phyloP scores from a whole-genome alignment of 306 rosid genomes.

The Citrullus amarus region DNA sequence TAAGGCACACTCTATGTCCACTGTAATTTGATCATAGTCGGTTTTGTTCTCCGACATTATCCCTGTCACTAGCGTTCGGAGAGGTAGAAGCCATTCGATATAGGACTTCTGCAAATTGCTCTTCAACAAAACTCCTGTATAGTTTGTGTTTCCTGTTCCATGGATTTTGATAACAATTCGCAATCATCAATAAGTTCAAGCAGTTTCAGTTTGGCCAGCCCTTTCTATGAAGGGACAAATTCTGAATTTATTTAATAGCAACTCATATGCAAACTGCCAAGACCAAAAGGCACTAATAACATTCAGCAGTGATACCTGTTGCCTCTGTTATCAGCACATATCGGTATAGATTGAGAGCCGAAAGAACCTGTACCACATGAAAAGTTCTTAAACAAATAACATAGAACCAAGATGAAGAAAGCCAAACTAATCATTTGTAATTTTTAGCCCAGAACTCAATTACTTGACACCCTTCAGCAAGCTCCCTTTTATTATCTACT shows the following conservation, averaged over 20 bases:
- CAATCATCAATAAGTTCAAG: neutral
- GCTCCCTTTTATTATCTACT: neutral
- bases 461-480: neutral
- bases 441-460: neutral
- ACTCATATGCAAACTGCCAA: neutral
- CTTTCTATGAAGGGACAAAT: neutral
- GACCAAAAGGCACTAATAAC: neutral
- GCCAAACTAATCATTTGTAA: neutral
- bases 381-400: neutral
- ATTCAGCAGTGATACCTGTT: slow-evolving; percentile 29
- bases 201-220: neutral
- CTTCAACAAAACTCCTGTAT: slow-evolving; percentile 34
- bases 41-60: slow-evolving; percentile 21
- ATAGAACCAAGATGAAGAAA: neutral
- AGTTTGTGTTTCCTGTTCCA: slow-evolving; percentile 56
- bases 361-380: slow-evolving; percentile 39
- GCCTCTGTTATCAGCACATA: slow-evolving; percentile 67
- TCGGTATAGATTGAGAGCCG: slow-evolving; percentile 86
- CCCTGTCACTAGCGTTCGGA: slow-evolving; percentile 27
- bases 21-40: slow-evolving; percentile 22
- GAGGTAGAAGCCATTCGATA: slow-evolving; percentile 44
- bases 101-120: slow-evolving; percentile 26
- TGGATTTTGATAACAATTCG: neutral
- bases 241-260: neutral
- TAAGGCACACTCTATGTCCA: slow-evolving; percentile 40